Conservation (phyloP, 1,284 basidiomycete species). For the Trichosporon asahii region DNA sequence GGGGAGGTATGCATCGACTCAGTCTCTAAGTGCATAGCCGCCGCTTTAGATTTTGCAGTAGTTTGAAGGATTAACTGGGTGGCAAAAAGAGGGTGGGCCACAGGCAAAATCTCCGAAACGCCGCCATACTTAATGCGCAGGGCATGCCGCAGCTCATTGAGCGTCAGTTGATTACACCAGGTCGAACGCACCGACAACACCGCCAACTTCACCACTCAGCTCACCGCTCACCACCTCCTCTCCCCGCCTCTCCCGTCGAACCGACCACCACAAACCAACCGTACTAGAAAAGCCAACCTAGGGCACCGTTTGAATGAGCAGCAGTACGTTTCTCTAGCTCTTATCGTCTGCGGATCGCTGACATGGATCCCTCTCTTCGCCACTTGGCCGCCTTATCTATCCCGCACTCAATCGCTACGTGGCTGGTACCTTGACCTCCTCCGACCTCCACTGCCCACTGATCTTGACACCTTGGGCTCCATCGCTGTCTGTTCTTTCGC, state of each 20-base stretch:
- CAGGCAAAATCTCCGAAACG: slow-evolving; percentile 2
- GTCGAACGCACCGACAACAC: neutral
- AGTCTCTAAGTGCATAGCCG: neutral
- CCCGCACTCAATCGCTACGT: neutral
- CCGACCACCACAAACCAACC: neutral
- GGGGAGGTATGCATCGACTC: neutral
- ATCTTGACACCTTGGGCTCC: neutral
- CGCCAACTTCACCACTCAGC: slow-evolving; percentile 7
- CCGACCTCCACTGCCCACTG: neutral
- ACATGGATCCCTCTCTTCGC: slow-evolving; percentile 1
- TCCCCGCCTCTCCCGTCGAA: neutral
- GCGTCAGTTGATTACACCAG: neutral
- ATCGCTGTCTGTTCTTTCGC: neutral
- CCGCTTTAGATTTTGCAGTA: neutral
- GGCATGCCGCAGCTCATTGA: neutral
- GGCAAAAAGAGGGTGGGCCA: neutral
- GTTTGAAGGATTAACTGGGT: neutral
- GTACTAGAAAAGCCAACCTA: slow-evolving; percentile 10
- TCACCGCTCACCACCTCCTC: neutral
- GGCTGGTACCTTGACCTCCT: neutral
- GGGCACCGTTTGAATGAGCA: slow-evolving; percentile 20
- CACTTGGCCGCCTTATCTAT: neutral
- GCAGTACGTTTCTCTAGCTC: slow-evolving; percentile 6
- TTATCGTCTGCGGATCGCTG: neutral
- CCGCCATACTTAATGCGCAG: neutral